phyloP scores from a whole-genome alignment of 257 asterid genomes.

The Nicotiana undulata region DNA sequence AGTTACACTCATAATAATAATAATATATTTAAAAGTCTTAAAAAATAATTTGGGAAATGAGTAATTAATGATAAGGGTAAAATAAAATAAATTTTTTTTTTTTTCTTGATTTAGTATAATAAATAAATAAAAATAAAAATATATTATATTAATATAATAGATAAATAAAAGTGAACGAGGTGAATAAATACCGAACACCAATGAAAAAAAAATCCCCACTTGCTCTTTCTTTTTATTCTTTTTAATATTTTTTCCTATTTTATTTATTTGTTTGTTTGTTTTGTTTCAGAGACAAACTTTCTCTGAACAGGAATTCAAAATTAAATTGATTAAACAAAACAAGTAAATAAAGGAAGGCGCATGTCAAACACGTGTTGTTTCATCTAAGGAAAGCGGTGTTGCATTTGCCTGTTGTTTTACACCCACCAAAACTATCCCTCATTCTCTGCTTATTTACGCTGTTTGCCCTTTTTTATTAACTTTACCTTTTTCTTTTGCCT shows the following conservation, averaged over 20 bases:
- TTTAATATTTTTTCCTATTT: neutral
- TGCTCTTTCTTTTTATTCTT: neutral
- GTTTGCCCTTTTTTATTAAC: neutral
- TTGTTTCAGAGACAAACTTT: neutral
- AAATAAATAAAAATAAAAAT: too few relatives aligned
- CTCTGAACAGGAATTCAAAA: neutral
- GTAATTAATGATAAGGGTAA: too few relatives aligned
- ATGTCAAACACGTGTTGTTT: slow-evolving; percentile 51
- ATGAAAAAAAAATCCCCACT: neutral
- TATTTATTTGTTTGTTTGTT: neutral
- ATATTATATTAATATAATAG: too few relatives aligned
- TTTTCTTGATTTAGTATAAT: too few relatives aligned
- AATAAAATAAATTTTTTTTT: too few relatives aligned
- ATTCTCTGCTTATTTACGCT: slow-evolving; percentile 11
- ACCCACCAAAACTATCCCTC: neutral
- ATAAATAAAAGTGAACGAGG: too few relatives aligned
- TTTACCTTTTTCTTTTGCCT: neutral
- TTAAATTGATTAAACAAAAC: neutral
- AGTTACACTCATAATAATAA: too few relatives aligned
- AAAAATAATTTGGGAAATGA: too few relatives aligned
- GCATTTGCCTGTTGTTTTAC: slow-evolving; percentile 17
- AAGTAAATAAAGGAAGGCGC: neutral
- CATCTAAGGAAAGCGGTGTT: slow-evolving; percentile 7
- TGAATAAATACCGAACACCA: too few relatives aligned
- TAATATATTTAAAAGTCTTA: too few relatives aligned